A percentile compares a stretch with the other conserved stretches of the same genome.
These are phyloP conservation scores for Collybia nuda DNA, from an alignment of 768 basidiomycete species.

Conservation along the genomic window DNA sequence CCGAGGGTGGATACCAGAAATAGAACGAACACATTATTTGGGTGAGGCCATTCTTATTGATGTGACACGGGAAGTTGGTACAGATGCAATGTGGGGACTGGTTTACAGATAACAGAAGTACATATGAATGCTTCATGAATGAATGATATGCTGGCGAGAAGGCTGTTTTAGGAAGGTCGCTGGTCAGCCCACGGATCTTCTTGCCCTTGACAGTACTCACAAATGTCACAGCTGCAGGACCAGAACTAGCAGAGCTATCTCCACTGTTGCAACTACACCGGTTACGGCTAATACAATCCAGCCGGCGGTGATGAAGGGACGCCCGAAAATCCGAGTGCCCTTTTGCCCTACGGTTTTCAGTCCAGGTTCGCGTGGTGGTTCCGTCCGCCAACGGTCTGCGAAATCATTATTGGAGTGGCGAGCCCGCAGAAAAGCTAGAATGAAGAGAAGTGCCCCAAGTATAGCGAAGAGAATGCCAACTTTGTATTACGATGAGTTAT, in stretches of 20 bases:
- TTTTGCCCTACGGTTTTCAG: slow-evolving; percentile 63
- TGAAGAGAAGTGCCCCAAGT: slow-evolving; percentile 59
- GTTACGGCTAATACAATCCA: slow-evolving; percentile 66
- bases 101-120: too few relatives aligned
- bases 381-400: slow-evolving; percentile 54
- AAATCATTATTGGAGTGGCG: slow-evolving; percentile 76
- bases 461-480: slow-evolving; percentile 65
- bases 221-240: slow-evolving; percentile 36
- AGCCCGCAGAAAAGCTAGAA: slow-evolving; percentile 57
- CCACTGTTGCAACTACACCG: slow-evolving; percentile 58
- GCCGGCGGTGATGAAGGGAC: slow-evolving; percentile 82
- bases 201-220: not conserved
- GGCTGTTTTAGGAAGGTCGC: too few relatives aligned
- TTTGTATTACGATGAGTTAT: slow-evolving; percentile 11
- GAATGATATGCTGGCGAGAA: too few relatives aligned
- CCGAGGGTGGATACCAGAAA: too few relatives aligned
- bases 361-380: slow-evolving; percentile 30
- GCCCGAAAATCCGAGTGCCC: slow-evolving; percentile 62
- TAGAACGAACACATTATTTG: too few relatives aligned
- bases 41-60: too few relatives aligned
- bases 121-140: too few relatives aligned
- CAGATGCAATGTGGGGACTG: too few relatives aligned
- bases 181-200: not conserved
- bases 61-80: too few relatives aligned
- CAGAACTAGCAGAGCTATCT: slow-evolving; percentile 65